Conservation (phyloP, 2,329 filamentous ascomycete species). For the Xylariaceae sp. region DNA sequence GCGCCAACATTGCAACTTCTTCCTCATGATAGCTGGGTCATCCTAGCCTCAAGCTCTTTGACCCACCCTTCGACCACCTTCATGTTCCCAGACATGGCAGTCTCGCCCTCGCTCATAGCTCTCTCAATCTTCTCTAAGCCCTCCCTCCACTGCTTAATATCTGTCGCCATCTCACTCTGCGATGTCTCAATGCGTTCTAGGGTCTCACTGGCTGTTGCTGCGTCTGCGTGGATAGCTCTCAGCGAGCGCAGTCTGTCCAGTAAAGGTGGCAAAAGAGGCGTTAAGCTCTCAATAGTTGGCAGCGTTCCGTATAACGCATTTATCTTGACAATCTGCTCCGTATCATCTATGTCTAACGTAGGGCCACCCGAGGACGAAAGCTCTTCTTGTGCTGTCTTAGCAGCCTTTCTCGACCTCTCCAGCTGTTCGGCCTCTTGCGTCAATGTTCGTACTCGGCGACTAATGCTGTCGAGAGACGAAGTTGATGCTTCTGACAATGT, state of each 20-base stretch:
- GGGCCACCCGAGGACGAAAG: constrained; percentile 54
- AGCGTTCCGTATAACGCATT: constrained; percentile 90
- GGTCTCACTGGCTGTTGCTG: constrained; percentile 78
- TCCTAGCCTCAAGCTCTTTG: constrained; percentile 79
- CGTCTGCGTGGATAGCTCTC: constrained; percentile 83
- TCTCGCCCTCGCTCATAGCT: constrained; percentile 72
- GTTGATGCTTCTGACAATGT: constrained; percentile 76
- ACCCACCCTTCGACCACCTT: constrained; percentile 89
- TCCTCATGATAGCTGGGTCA: constrained; percentile 62
- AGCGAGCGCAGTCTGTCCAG: constrained; percentile 86
- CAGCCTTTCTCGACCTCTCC: constrained; percentile 67
- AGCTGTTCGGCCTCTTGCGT: constrained; percentile 75
- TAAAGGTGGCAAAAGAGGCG: constrained; percentile 83
- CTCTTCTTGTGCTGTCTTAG: constrained; percentile 66
- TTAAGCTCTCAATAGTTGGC: constrained; percentile 84
- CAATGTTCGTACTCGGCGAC: constrained; percentile 71
- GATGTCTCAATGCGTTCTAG: constrained; percentile 78
- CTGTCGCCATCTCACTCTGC: constrained; percentile 81
- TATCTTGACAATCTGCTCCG: constrained; percentile 83
- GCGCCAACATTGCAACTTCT: constrained; percentile 9
- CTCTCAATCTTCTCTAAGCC: constrained; percentile 80
- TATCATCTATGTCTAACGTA: constrained; percentile 53
- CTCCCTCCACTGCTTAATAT: constrained; percentile 85
- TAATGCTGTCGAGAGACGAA: constrained; percentile 74
- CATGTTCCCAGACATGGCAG: constrained; percentile 77